A percentile compares a stretch with the other conserved stretches of the same genome.
Evolutionary conservation across 495 filamentous ascomycete genomes (phyloP).

Genomic region (Glonium stellatum): DNA sequence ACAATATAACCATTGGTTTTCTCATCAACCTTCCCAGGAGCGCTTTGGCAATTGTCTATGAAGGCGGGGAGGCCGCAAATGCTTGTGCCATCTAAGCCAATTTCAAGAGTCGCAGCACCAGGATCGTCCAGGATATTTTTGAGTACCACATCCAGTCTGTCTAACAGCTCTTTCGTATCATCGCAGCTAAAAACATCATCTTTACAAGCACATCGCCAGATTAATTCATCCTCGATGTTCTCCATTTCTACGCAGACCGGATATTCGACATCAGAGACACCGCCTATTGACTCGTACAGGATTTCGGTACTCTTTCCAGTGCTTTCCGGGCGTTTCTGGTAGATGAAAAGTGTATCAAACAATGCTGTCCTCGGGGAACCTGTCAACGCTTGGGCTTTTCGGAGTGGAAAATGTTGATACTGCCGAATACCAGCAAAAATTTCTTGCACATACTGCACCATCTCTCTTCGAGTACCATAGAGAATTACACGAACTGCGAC

Average conservation of each 20-base stretch:
- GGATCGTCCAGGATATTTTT: slow-evolving; percentile 43
- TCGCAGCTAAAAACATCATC: slow-evolving; percentile 42
- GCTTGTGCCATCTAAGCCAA: slow-evolving; percentile 38
- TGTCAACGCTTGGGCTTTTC: slow-evolving; percentile 50
- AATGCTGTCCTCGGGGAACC: slow-evolving; percentile 21
- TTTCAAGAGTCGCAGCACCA: slow-evolving; percentile 46
- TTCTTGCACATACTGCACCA: slow-evolving; percentile 58
- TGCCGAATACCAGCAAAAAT: slow-evolving; percentile 44
- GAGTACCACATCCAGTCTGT: slow-evolving; percentile 50
- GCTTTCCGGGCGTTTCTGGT: slow-evolving; percentile 42
- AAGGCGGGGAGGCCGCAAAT: slow-evolving; percentile 49
- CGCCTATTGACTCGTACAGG: slow-evolving; percentile 52
- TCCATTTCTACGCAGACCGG: slow-evolving; percentile 78
- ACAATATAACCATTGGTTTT: too few species aligned
- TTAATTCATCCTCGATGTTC: slow-evolving; percentile 42
- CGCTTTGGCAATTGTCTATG: slow-evolving; percentile 1
- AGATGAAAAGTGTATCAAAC: slow-evolving; percentile 63
- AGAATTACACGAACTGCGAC: slow-evolving; percentile 56
- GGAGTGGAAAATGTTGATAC: slow-evolving; percentile 61
- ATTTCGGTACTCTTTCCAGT: neutral
- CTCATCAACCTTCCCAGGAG: neutral
- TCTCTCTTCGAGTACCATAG: slow-evolving; percentile 52
- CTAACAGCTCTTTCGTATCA: slow-evolving; percentile 44
- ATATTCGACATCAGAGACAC: slow-evolving; percentile 62
- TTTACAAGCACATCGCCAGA: slow-evolving; percentile 67